Evolutionary conservation across 176 grass and related monocot genomes (phyloP), one percentile per base, ranked within the genome.

Genomic region (Tillandsia fasciculata): DNA sequence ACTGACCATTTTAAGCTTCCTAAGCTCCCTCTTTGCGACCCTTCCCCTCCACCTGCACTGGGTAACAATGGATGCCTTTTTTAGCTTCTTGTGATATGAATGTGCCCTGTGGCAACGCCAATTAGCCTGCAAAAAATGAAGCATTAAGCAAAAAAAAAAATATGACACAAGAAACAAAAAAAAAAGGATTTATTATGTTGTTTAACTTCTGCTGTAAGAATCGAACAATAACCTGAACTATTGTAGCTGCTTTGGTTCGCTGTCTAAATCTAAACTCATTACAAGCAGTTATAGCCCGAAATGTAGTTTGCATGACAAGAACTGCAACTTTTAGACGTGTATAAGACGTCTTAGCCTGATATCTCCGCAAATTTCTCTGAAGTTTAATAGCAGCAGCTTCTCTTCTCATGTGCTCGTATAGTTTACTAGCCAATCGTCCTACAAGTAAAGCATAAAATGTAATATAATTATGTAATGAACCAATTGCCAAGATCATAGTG

Each of bases 11-110:
- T 99, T 99, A 33, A 99, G 94, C 68, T 90, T 93, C 76, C 71
- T 93, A 48, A 99, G 94, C 77, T 99, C 94, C 81, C 78, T 99
- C 79, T 79, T 90, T 75, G 83, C 94, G 83, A 79, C 79, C 72
- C 70, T 90, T 82, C 89, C 94, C 48, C 94, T 90, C 94, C 94
- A 93, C 90, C 89, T 85, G 64, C 94, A 99, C 66, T 99, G 94
- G 76, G 94, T 86, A 79, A 87, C 75, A 81, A 93, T 85, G n/a
- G 81, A 81, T 77, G 94, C 86, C 26, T 48, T 51, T 65, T 82
- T 99, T 82, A 99, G 81, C 77, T 90, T 93, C 42, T 64, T 87
- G 59, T 86, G 82, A 63, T 99, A 99, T 22, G 67, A 87, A 72
- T 88, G 71, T 77, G 69, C 87, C 87, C 75, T 90, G 64, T 88